Evolutionary conservation across 768 basidiomycete genomes (phyloP).

Genomic region (Boletus pseudo-olivaceus): DNA sequence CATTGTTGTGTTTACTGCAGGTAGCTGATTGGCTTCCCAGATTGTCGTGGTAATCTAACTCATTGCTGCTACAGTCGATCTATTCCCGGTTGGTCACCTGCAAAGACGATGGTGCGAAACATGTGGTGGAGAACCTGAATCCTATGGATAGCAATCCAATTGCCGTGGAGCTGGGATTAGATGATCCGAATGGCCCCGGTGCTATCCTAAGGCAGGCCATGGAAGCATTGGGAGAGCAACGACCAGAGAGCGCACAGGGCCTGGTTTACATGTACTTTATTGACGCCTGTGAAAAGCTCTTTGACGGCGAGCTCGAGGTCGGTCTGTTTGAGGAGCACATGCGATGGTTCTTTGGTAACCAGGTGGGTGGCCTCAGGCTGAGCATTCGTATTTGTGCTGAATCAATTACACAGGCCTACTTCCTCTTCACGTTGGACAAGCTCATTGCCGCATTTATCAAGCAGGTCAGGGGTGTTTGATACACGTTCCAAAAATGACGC

Average conservation of each 20-base stretch:
- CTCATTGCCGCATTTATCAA: conserved; percentile 86
- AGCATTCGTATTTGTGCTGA: conserved; percentile 1
- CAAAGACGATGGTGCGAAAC: conserved; percentile 73
- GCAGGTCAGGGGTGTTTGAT: conserved; percentile 53
- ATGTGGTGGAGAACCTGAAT: conserved; percentile 64
- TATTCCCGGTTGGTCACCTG: conserved; percentile 85
- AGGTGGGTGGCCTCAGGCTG: conserved; percentile 43
- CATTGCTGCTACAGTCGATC: conserved; percentile 55
- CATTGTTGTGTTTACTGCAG: conserved; percentile 84
- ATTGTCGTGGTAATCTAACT: conserved; percentile 2
- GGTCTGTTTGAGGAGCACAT: conserved; percentile 93
- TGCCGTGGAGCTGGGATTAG: conserved; percentile 78
- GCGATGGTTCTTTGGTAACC: conserved; percentile 90
- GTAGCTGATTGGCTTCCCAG: conserved; percentile 34
- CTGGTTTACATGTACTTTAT: conserved; percentile 87
- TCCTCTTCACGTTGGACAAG: conserved; percentile 92
- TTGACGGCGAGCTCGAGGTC: conserved; percentile 91
- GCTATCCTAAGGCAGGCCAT: conserved; percentile 63
- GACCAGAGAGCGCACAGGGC: conserved; percentile 47
- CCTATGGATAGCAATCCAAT: conserved; percentile 73
- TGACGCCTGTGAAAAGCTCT: conserved; percentile 88
- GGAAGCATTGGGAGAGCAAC: conserved; percentile 53
- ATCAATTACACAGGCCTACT: conserved; percentile 67
- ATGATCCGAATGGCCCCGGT: conserved; percentile 76
- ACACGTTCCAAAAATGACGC: not conserved